A percentile compares a stretch with the other conserved stretches of the same genome.
Evolutionary conservation across 805 yeast genomes (phyloP).

Genomic region (Wickerhamomyces bovis): DNA sequence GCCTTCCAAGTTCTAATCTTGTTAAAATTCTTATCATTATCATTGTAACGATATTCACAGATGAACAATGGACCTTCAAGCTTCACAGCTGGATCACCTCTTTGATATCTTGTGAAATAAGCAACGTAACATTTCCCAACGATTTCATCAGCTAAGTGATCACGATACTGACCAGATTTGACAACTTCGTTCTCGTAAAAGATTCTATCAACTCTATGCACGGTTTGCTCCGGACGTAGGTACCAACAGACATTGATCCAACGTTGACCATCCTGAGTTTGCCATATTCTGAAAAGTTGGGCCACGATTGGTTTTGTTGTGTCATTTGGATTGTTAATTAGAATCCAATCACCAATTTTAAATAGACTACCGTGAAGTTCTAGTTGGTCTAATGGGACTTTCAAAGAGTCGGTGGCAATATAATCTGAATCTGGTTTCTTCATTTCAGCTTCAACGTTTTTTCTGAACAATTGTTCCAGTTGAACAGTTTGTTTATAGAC

Average conservation of each 20-base stretch:
- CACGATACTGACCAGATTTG: slow-evolving; percentile 94
- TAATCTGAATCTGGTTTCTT: slow-evolving; percentile 78
- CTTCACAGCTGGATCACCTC: slow-evolving; percentile 86
- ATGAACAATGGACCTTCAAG: slow-evolving; percentile 81
- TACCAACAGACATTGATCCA: slow-evolving; percentile 98
- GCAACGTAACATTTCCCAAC: slow-evolving; percentile 93
- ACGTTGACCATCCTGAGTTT: slow-evolving; percentile 69
- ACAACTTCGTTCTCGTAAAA: slow-evolving; percentile 94
- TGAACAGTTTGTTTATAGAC: slow-evolving; percentile 55
- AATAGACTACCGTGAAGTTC: slow-evolving; percentile 66
- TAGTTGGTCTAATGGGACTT: slow-evolving; percentile 76
- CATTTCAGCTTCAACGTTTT: slow-evolving; percentile 59
- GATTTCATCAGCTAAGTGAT: slow-evolving; percentile 83
- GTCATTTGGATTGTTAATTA: slow-evolving; percentile 82
- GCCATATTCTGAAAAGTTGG: slow-evolving; percentile 92
- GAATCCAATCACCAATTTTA: slow-evolving; percentile 92
- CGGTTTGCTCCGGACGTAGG: slow-evolving; percentile 95
- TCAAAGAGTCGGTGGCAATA: slow-evolving; percentile 45
- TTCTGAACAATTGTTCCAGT: slow-evolving; percentile 56
- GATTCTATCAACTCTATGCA: slow-evolving; percentile 82
- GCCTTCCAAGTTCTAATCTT: slow-evolving; percentile 98
- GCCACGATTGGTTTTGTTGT: slow-evolving; percentile 86
- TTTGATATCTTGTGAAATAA: slow-evolving; percentile 88
- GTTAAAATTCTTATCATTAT: slow-evolving; percentile 82
- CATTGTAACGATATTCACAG: slow-evolving; percentile 93